Evolutionary conservation across 805 yeast genomes (phyloP).

Genomic region (Cyberlindnera americana): DNA sequence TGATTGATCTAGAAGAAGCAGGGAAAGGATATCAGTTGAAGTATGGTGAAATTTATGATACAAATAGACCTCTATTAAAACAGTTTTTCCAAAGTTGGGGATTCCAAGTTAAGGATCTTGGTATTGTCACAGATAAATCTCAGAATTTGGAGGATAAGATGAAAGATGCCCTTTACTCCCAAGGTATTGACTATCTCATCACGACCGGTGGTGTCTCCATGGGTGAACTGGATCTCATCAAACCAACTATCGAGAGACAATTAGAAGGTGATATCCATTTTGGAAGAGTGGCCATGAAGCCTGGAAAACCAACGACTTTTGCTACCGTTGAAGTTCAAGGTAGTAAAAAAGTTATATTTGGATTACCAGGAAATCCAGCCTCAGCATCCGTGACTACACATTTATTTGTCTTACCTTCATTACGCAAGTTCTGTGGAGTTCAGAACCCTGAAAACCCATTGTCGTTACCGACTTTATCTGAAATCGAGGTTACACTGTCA

Average conservation of each 20-base stretch:
- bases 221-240: constrained; percentile 52
- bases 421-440: constrained; percentile 36
- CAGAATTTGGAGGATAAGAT: constrained; percentile 28
- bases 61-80: constrained; percentile 46
- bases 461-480: constrained; percentile 28
- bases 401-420: constrained; percentile 45
- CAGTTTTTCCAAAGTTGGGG: constrained; percentile 35
- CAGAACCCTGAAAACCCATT: constrained; percentile 8
- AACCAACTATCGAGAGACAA: constrained; percentile 42
- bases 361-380: constrained; percentile 56
- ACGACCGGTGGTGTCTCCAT: constrained; percentile 59
- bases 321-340: constrained; percentile 36
- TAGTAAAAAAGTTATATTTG: constrained; percentile 37
- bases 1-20: constrained; percentile 32
- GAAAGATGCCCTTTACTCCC: constrained; percentile 18
- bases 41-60: constrained; percentile 47
- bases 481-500: constrained; percentile 33
- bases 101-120: constrained; percentile 41
- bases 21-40: constrained; percentile 2
- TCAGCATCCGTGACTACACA: constrained; percentile 47
- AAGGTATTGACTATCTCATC: constrained; percentile 39
- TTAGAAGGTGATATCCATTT: constrained; percentile 45
- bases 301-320: constrained; percentile 57
- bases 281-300: constrained; percentile 57
- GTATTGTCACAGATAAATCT: constrained; percentile 44